These are phyloP conservation scores for Neonectria magnoliae DNA, from an alignment of 2,329 filamentous ascomycete species.

Conservation along the genomic window DNA sequence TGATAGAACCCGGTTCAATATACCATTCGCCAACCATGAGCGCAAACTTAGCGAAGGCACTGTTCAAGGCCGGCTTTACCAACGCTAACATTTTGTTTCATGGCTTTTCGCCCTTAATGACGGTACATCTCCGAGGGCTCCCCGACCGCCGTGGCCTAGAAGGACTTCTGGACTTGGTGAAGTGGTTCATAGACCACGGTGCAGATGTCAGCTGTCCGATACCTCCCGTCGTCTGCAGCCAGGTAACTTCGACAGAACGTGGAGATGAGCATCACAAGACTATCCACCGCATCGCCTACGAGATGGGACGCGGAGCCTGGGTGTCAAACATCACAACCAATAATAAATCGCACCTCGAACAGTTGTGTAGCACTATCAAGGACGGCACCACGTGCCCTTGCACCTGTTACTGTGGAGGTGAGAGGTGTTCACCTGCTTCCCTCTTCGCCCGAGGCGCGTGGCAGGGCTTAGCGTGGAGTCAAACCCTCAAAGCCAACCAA, in stretches of 20 bases:
- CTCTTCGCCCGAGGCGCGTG: neutral
- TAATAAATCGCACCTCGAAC: neutral
- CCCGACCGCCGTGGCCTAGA: neutral
- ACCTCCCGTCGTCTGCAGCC: neutral
- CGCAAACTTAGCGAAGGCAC: neutral
- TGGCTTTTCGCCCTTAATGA: neutral
- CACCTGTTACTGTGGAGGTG: neutral
- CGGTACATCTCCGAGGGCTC: too few species aligned
- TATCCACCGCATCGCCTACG: neutral
- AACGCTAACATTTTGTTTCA: neutral
- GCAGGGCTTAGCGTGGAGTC: neutral
- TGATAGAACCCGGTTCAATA: neutral
- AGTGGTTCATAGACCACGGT: neutral
- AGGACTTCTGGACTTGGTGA: neutral
- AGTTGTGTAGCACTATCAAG: neutral
- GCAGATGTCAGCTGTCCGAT: neutral
- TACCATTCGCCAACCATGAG: neutral
- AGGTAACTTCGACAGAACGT: neutral
- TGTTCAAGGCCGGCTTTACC: neutral
- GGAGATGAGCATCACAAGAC: neutral
- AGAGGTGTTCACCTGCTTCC: neutral
- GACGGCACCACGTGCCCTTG: neutral
- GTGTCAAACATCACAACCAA: neutral
- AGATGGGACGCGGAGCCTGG: neutral
- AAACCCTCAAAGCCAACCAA: too few species aligned